Evolutionary conservation across 2,329 filamentous ascomycete species (phyloP).

Genomic region (Arthroderma sp.): DNA sequence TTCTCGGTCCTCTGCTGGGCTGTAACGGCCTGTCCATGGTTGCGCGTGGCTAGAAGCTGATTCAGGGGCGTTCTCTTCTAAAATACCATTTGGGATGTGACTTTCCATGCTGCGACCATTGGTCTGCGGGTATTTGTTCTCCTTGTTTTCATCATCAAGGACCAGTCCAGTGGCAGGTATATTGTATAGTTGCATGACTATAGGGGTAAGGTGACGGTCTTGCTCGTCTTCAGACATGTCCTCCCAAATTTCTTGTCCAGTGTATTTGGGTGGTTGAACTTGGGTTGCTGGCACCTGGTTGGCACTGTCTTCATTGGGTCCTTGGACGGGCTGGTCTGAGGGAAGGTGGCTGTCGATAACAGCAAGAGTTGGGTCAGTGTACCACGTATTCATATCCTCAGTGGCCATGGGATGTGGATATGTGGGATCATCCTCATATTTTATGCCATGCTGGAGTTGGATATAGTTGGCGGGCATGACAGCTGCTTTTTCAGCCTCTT

Average conservation of each 20-base stretch:
- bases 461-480: not conserved
- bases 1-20: not conserved
- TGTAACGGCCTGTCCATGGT: not conserved
- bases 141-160: conserved; percentile 9
- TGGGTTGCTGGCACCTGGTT: not conserved
- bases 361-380: conserved; percentile 1
- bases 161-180: not conserved
- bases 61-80: not conserved
- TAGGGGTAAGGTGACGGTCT: not conserved
- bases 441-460: not conserved
- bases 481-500: not conserved
- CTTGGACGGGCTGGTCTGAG: not conserved
- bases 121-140: conserved; percentile 7
- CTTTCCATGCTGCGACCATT: not conserved
- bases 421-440: not conserved
- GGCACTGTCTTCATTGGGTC: not conserved
- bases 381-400: not conserved
- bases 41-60: not conserved
- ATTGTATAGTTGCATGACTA: not conserved
- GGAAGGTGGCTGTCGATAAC: not conserved
- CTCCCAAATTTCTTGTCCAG: not conserved
- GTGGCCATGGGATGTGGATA: not conserved
- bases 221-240: conserved; percentile 9
- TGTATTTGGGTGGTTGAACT: not conserved
- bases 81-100: not conserved